phyloP scores from a whole-genome alignment of 768 basidiomycete species.

The Trametes elegans region DNA sequence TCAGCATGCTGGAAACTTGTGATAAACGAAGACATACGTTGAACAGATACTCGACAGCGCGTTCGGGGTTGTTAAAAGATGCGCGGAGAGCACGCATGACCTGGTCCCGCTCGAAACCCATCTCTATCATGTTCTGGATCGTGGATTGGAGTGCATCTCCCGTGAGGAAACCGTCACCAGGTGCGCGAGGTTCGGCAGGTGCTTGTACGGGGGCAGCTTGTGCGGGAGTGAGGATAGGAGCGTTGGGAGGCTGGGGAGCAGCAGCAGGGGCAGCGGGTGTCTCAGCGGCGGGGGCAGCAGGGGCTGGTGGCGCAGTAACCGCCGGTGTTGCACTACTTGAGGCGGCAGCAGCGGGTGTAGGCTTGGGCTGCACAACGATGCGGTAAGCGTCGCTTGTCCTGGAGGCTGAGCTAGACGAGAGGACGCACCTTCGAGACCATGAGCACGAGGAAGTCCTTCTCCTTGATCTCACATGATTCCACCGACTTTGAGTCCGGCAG shows the following conservation, averaged over 20 bases:
- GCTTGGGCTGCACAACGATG: constrained; percentile 47
- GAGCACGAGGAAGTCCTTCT: constrained; percentile 98
- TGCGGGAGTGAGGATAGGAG: constrained; percentile 31
- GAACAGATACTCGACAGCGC: constrained; percentile 98
- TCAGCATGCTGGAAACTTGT: constrained; percentile 3
- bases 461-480: constrained; percentile 87
- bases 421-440: constrained; percentile 95
- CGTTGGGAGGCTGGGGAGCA: constrained; percentile 36
- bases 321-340: constrained; percentile 32
- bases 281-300: constrained; percentile 34
- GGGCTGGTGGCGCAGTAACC: constrained; percentile 30
- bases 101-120: constrained; percentile 90
- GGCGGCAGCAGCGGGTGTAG: constrained; percentile 38
- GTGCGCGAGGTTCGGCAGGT: constrained; percentile 31
- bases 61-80: constrained; percentile 95
- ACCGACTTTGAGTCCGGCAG: constrained; percentile 86
- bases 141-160: constrained; percentile 75
- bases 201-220: constrained; percentile 33
- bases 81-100: constrained; percentile 85
- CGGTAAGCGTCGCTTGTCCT: constrained; percentile 1
- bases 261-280: constrained; percentile 33
- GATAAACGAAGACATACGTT: constrained; percentile 52
- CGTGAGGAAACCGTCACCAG: constrained; percentile 67
- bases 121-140: constrained; percentile 83
- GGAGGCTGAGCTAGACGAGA: not conserved